phyloP scores from a whole-genome alignment of 139 green algal genomes.

The Chlorella sp. region DNA sequence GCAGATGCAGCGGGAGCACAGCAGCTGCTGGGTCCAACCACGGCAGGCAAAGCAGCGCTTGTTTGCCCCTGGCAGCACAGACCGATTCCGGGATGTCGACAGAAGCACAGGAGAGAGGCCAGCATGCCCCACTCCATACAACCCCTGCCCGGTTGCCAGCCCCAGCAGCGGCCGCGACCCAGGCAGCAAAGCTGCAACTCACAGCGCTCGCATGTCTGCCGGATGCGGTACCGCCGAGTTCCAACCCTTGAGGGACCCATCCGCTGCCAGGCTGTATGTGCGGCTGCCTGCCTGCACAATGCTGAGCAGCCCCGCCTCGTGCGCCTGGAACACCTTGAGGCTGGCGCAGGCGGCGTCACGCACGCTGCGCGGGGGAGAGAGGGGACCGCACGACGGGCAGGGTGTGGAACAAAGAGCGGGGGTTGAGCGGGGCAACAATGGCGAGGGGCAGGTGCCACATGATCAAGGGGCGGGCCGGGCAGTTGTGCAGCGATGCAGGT shows the following conservation, averaged over 20 bases:
- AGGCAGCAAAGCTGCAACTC: not conserved
- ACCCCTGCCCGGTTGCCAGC: not conserved
- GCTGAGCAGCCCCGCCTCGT: constrained; percentile 45
- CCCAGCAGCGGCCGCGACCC: not conserved
- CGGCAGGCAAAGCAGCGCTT: no score
- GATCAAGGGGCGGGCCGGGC: no score
- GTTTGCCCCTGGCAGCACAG: not conserved
- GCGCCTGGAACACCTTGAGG: constrained; percentile 63
- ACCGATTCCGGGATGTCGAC: no score
- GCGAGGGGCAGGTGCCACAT: not conserved
- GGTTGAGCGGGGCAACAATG: no score
- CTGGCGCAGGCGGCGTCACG: constrained; percentile 6
- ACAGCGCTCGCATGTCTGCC: constrained; percentile 35
- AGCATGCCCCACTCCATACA: not conserved
- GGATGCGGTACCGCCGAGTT: constrained; percentile 20
- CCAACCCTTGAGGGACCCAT: constrained; percentile 77
- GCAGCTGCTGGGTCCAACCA: no score
- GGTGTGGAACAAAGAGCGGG: not conserved
- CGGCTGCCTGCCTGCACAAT: constrained; percentile 57
- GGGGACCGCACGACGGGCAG: not conserved
- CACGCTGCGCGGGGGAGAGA: not conserved
- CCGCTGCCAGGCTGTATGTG: constrained; percentile 66
- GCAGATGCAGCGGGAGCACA: not conserved
- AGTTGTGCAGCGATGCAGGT: no score
- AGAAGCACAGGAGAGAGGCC: no score